Conservation (phyloP, 2,329 filamentous ascomycete species). For the Ophiocordyceps australis region DNA sequence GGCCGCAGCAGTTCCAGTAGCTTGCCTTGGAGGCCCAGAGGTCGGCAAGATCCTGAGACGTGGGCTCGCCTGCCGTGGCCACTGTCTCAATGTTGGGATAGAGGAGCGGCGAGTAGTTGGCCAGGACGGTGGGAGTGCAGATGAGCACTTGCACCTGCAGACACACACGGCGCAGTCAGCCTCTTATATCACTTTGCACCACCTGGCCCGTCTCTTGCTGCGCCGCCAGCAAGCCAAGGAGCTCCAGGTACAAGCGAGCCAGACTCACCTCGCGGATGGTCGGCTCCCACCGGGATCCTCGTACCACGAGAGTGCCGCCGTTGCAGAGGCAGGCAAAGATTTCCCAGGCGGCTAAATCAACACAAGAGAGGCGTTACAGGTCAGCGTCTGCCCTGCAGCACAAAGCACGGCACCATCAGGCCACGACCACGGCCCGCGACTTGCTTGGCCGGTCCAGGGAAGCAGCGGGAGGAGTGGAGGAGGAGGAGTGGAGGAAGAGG, state of each 20-base stretch:
- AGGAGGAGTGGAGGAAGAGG: no score
- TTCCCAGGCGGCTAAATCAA: conserved; percentile 35
- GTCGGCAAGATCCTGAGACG: conserved; percentile 29
- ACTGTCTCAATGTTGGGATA: conserved; percentile 32
- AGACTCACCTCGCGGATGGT: conserved; percentile 22
- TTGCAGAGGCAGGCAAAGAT: conserved; percentile 38
- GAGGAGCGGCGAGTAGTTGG: conserved; percentile 24
- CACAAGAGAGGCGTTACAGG: conserved; percentile 3
- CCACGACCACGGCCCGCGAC: no score
- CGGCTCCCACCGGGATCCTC: conserved; percentile 28
- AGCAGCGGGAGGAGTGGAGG: no score
- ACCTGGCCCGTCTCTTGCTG: no score
- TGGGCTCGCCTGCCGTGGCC: conserved; percentile 37
- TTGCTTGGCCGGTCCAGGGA: no score
- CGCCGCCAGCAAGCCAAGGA: not conserved
- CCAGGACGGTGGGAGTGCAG: conserved; percentile 34
- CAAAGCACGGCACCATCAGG: no score
- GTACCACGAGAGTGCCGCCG: conserved; percentile 33
- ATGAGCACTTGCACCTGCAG: conserved; percentile 25
- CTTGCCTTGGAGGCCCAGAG: conserved; percentile 29
- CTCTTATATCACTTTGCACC: no score
- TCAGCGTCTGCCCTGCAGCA: no score
- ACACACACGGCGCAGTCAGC: not conserved
- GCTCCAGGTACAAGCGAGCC: not conserved
- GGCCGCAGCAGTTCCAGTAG: conserved; percentile 39